phyloP scores from a whole-genome alignment of 495 filamentous ascomycete species.

The Cryomyces minteri region DNA sequence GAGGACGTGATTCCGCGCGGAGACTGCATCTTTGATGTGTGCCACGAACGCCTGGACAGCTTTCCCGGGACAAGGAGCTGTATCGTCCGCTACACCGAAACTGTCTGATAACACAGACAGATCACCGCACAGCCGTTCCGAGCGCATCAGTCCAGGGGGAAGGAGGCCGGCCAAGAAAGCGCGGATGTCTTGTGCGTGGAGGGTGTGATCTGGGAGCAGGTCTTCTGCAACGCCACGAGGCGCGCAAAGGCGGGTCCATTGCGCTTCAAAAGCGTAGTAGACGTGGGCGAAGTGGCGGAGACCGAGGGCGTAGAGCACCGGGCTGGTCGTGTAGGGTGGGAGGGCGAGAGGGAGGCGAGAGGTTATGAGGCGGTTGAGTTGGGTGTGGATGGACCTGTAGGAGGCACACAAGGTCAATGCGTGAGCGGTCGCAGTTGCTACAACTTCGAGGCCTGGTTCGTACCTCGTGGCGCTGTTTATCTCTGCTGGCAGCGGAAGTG shows the following conservation, averaged over 20 bases:
- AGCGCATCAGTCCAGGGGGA: not conserved
- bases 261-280: conserved; percentile 26
- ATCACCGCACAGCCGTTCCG: not conserved
- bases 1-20: conserved; percentile 27
- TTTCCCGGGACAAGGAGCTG: not conserved
- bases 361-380: conserved; percentile 28
- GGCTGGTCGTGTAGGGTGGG: conserved; percentile 20
- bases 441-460: not conserved
- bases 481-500: not conserved
- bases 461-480: not conserved
- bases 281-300: conserved; percentile 26
- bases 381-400: conserved; percentile 22
- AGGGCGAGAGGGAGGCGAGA: conserved; percentile 26
- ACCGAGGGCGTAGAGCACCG: conserved; percentile 22
- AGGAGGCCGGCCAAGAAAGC: not conserved
- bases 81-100: not conserved
- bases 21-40: conserved; percentile 18
- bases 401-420: conserved; percentile 4
- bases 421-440: not conserved
- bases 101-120: not conserved
- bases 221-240: not conserved
- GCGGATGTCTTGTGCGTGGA: not conserved
- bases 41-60: conserved; percentile 7
- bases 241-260: conserved; percentile 2
- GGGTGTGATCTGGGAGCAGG: not conserved